Percentiles rank a stretch among this genome's conserved stretches.
Conservation (phyloP, 305 asterid genomes). For the Fraxinus velutina region DNA sequence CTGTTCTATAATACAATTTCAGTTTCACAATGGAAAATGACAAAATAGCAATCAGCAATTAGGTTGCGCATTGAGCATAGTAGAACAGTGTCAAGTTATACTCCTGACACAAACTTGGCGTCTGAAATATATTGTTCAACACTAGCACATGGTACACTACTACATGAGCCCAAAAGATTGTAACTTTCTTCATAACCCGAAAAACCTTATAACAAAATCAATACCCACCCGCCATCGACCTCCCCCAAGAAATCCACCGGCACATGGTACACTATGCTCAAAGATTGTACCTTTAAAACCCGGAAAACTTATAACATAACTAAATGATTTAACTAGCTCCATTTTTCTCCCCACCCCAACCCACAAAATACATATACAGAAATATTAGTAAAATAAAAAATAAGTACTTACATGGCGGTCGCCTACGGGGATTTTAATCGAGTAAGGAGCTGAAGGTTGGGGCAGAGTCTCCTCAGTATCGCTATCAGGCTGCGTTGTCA, state of each 20-base stretch:
- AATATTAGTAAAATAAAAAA: not conserved
- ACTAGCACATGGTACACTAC: not conserved
- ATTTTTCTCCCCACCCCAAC: not conserved
- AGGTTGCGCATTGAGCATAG: not conserved
- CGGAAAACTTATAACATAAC: not conserved
- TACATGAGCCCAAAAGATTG: not conserved
- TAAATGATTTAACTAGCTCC: not conserved
- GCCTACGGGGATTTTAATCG: conserved; percentile 68
- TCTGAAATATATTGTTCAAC: not conserved
- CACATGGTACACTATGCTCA: not conserved
- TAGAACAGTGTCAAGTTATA: not conserved
- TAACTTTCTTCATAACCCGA: not conserved
- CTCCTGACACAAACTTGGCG: not conserved
- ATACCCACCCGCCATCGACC: not conserved
- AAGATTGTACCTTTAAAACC: not conserved
- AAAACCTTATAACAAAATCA: not conserved
- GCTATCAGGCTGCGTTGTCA: conserved; percentile 27
- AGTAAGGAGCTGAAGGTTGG: conserved; percentile 46
- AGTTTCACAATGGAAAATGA: not conserved
- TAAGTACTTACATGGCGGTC: conserved; percentile 59
- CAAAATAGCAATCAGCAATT: not conserved
- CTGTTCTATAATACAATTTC: not conserved
- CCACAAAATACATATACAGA: not conserved
- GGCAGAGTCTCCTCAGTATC: conserved; percentile 32
- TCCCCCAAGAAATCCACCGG: not conserved